phyloP scores from a whole-genome alignment of 192 early-diverging fungal genomes.

The Umbelopsis vinacea region DNA sequence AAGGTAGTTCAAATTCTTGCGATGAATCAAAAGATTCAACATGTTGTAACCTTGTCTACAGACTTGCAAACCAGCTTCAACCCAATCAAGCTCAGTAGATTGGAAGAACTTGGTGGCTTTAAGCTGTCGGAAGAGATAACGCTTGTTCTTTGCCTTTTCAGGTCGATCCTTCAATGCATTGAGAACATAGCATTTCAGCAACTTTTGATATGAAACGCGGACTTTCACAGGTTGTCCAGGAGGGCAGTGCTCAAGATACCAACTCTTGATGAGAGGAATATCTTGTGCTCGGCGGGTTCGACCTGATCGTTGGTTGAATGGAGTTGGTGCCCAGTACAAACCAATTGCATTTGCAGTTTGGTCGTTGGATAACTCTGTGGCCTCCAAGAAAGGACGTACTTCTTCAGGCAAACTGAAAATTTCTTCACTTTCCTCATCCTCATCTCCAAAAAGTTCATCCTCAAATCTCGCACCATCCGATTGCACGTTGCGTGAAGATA shows the following conservation, averaged over 20 bases:
- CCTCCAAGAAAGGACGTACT: conserved; percentile 80
- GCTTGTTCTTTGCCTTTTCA: conserved; percentile 90
- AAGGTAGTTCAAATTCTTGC: conserved; percentile 97
- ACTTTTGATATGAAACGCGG: conserved; percentile 97
- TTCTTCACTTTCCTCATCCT: conserved; percentile 81
- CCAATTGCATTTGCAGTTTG: conserved; percentile 92
- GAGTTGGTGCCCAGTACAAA: conserved; percentile 98
- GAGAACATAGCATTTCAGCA: conserved; percentile 95
- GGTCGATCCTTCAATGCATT: conserved; percentile 88
- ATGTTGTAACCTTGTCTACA: conserved; percentile 99
- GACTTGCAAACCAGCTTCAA: conserved; percentile 98
- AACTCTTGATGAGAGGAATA: conserved; percentile 93
- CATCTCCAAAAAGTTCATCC: conserved; percentile 75
- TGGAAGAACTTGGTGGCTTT: conserved; percentile 99
- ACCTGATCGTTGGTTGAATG: conserved; percentile 93
- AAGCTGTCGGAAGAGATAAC: conserved; percentile 94
- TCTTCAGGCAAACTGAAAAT: conserved; percentile 83
- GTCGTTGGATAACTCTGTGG: conserved; percentile 81
- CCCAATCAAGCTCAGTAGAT: conserved; percentile 97
- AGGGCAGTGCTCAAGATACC: conserved; percentile 98
- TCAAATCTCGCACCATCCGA: conserved; percentile 57
- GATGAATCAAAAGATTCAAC: conserved; percentile 97
- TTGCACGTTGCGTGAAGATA: conserved; percentile 76
- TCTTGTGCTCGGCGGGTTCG: conserved; percentile 90
- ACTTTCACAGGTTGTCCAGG: conserved; percentile 95